Conservation (phyloP, 2,329 filamentous ascomycete species). For the Claviceps paspali region DNA sequence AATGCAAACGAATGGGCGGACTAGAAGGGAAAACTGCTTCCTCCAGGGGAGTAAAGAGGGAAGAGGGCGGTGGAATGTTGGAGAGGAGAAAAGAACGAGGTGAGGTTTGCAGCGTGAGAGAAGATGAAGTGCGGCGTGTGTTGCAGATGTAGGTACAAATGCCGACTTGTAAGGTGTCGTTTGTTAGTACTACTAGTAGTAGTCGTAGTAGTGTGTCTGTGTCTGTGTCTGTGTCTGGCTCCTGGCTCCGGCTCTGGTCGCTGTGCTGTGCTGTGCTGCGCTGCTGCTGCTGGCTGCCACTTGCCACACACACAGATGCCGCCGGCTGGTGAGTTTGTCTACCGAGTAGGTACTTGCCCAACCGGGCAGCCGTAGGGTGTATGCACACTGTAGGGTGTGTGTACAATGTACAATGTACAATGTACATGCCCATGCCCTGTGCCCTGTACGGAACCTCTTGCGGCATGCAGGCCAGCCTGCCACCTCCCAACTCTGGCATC, state of each 20-base stretch:
- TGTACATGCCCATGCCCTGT: neutral
- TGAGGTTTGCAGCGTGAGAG: neutral
- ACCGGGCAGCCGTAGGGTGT: too few relatives aligned
- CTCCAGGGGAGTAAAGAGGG: neutral
- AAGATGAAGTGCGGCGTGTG: slow-evolving; percentile 1
- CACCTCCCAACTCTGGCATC: neutral
- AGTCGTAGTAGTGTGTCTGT: neutral
- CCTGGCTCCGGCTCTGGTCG: neutral
- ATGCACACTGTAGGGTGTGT: too few relatives aligned
- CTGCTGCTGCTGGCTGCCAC: too few relatives aligned
- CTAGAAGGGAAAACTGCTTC: too few relatives aligned
- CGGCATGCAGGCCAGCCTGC: neutral
- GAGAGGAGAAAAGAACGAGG: neutral
- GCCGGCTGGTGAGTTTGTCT: neutral
- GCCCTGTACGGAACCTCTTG: neutral
- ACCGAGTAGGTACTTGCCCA: too few relatives aligned
- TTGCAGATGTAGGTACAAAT: neutral
- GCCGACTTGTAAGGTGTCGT: too few relatives aligned
- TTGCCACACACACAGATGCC: neutral
- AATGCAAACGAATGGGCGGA: slow-evolving; percentile 3
- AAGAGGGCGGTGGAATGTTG: neutral
- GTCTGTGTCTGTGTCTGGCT: neutral
- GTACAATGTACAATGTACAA: too few relatives aligned
- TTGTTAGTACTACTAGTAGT: neutral
- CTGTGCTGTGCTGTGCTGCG: too few relatives aligned